These are phyloP conservation scores for Diaporthe sp. DNA, from an alignment of 2,329 filamentous ascomycete species.

Conservation along the genomic window DNA sequence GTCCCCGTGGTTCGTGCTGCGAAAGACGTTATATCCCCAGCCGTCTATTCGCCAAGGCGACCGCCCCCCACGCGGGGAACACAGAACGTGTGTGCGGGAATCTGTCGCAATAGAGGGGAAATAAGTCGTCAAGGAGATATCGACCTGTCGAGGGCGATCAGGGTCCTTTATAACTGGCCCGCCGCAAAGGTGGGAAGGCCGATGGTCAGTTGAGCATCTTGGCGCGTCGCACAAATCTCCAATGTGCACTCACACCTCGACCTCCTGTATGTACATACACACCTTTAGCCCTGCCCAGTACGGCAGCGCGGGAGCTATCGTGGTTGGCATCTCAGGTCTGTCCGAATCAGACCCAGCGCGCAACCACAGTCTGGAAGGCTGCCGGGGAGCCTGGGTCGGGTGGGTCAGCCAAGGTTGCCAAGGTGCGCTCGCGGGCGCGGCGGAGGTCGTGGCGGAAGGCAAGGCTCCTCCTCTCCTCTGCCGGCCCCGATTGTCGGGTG, in stretches of 20 bases:
- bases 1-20: neutral
- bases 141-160: neutral
- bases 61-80: slow-evolving; percentile 7
- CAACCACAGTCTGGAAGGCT: too few species aligned
- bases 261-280: neutral
- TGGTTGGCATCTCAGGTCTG: neutral
- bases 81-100: neutral
- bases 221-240: neutral
- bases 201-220: neutral
- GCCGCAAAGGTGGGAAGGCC: neutral
- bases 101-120: slow-evolving; percentile 33
- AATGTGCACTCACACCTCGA: neutral
- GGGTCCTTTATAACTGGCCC: slow-evolving; percentile 6
- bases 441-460: neutral
- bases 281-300: neutral
- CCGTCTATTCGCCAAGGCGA: slow-evolving; percentile 26
- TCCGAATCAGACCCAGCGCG: neutral
- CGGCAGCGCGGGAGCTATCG: neutral
- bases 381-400: neutral
- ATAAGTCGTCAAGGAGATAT: slow-evolving; percentile 29
- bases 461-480: too few species aligned
- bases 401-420: slow-evolving; percentile 28
- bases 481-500: neutral
- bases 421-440: slow-evolving; percentile 26
- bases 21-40: slow-evolving; percentile 22